Evolutionary conservation across 805 yeast species (phyloP).

Genomic region (Hanseniaspora singularis): DNA sequence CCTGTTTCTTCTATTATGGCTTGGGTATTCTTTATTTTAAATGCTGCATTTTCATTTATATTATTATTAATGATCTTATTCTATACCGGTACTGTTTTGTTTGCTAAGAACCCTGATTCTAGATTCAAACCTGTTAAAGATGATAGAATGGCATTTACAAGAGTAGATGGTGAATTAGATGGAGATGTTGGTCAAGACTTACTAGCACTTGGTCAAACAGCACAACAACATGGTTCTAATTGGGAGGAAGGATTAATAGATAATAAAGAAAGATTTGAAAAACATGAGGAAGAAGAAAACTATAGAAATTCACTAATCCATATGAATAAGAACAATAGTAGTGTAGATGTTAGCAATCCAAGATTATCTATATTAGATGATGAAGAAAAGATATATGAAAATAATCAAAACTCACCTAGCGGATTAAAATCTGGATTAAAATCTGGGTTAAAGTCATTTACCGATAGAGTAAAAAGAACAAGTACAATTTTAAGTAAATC

Average conservation of each 20-base stretch:
- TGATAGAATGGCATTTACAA: slow-evolving; percentile 84
- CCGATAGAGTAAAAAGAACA: slow-evolving; percentile 12
- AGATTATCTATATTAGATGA: slow-evolving; percentile 17
- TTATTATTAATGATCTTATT: slow-evolving; percentile 59
- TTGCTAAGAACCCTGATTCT: slow-evolving; percentile 78
- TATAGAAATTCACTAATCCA: slow-evolving; percentile 2
- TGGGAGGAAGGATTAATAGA: slow-evolving; percentile 54
- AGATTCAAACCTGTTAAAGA: slow-evolving; percentile 81
- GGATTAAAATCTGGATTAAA: slow-evolving; percentile 9
- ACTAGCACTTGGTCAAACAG: slow-evolving; percentile 68
- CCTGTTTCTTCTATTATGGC: slow-evolving; percentile 81
- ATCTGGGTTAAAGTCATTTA: slow-evolving; percentile 14
- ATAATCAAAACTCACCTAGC: neutral
- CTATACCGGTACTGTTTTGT: slow-evolving; percentile 47
- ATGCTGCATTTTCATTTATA: slow-evolving; percentile 76
- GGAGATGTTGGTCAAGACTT: slow-evolving; percentile 39
- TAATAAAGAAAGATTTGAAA: slow-evolving; percentile 14
- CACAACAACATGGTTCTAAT: slow-evolving; percentile 62
- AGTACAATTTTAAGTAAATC: slow-evolving; percentile 9
- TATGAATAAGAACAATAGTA: neutral
- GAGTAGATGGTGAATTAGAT: slow-evolving; percentile 27
- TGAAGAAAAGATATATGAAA: slow-evolving; percentile 10
- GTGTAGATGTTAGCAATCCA: slow-evolving; percentile 5
- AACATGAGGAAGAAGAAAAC: slow-evolving; percentile 13
- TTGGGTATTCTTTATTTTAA: slow-evolving; percentile 74